Evolutionary conservation across 2,329 filamentous ascomycete species (phyloP).

Genomic region (Epichloe bromicola): DNA sequence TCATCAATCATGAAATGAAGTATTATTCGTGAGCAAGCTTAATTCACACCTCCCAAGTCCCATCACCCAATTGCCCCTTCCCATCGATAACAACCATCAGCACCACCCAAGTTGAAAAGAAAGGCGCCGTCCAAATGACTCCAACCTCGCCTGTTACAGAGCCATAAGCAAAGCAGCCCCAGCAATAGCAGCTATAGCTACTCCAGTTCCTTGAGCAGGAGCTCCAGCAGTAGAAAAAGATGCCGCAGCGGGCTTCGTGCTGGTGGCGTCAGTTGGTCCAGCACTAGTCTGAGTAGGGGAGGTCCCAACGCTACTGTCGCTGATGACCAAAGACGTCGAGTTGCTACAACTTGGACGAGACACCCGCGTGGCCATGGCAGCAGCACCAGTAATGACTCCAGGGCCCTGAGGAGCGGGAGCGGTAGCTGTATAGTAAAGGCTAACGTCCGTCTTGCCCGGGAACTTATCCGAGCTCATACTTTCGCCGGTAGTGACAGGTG

Average conservation of each 20-base stretch:
- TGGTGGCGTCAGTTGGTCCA: background rate
- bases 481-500: slow-evolving; percentile 16
- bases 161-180: slow-evolving; percentile 17
- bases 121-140: background rate
- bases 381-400: slow-evolving; percentile 28
- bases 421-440: slow-evolving; percentile 28
- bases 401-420: slow-evolving; percentile 21
- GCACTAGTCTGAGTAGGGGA: background rate
- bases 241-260: background rate
- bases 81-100: background rate
- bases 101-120: background rate
- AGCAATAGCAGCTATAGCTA: slow-evolving; percentile 14
- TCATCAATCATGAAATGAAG: background rate
- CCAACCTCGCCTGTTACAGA: slow-evolving; percentile 10
- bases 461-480: slow-evolving; percentile 20
- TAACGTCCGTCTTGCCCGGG: slow-evolving; percentile 25
- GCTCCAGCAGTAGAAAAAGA: slow-evolving; percentile 11
- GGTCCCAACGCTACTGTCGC: background rate
- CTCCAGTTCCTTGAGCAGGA: slow-evolving; percentile 12
- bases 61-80: background rate
- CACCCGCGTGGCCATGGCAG: slow-evolving; percentile 20
- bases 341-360: slow-evolving; percentile 9
- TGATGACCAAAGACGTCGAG: slow-evolving; percentile 6
- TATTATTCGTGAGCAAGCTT: background rate
- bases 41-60: background rate